These are phyloP conservation scores for Wallacemonas collosoma DNA, from an alignment of 208 protist species.

Conservation along the genomic window DNA sequence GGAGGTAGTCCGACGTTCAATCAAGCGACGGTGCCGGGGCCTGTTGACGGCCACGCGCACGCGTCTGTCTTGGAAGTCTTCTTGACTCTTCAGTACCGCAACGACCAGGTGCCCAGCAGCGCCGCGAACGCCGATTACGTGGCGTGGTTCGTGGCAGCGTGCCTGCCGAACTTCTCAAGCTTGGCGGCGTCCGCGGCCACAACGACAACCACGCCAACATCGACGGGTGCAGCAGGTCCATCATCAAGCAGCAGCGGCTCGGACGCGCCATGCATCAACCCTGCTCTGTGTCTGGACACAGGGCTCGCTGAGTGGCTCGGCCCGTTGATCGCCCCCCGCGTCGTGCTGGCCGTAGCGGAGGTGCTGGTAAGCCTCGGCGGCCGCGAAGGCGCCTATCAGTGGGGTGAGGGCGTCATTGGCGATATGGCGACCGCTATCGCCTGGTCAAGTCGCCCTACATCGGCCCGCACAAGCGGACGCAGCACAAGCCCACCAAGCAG, in stretches of 20 bases:
- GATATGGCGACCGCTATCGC: slow-evolving; percentile 1
- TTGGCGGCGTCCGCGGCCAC: neutral
- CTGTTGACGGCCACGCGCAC: slow-evolving; percentile 12
- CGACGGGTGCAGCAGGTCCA: slow-evolving; percentile 7
- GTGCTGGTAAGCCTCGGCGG: slow-evolving; percentile 52
- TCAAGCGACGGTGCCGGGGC: neutral
- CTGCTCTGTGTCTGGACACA: slow-evolving; percentile 36
- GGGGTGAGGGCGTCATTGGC: slow-evolving; percentile 22
- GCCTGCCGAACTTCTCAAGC: slow-evolving; percentile 23
- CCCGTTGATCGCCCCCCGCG: slow-evolving; percentile 42
- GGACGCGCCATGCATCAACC: neutral
- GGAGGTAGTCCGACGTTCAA: neutral
- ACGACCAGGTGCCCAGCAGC: slow-evolving; percentile 39
- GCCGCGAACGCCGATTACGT: slow-evolving; percentile 38
- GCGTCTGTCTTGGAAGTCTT: neutral
- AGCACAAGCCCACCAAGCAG: neutral
- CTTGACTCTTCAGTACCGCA: slow-evolving; percentile 32
- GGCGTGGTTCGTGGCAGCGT: slow-evolving; percentile 38
- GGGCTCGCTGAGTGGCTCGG: slow-evolving; percentile 50
- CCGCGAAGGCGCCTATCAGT: slow-evolving; percentile 55
- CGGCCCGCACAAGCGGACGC: slow-evolving; percentile 18
- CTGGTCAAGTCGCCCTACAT: neutral
- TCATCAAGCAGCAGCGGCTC: neutral
- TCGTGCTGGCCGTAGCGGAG: slow-evolving; percentile 65
- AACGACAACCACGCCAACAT: slow-evolving; percentile 2